Base-by-base conservation (phyloP, 129 eudicot species). In the Chrysanthemum lavandulifolium region DNA sequence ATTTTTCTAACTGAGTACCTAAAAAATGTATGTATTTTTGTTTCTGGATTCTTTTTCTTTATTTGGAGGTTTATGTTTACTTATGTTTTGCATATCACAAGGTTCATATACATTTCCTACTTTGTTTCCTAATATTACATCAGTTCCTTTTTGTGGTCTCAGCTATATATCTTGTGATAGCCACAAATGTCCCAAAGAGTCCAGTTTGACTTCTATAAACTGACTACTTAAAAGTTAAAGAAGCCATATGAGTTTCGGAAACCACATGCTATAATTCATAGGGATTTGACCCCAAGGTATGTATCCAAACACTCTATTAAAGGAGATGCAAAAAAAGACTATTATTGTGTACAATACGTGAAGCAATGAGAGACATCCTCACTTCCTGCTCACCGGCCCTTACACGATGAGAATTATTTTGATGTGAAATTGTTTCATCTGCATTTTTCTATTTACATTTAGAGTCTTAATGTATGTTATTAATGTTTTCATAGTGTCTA, bases 271-370 rank as follows among this genome's bases (percentile, higher is more conserved):
- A 86, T 90, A 15, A 82, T 89, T 66, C 92, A 87, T 51, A 80
- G 96, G 56, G 93, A 90, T 85, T 82, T 90, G 79, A 88, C 88
- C 67, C 96, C 96, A 67, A 87, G 93, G 96, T 87, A 75, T 0
- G 56, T 50, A 68, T 60, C 33, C 6, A 19, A 9, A 55, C 60
- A 55, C 12, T 29, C 2, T 8, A 21, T 25, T 72, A 16, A 12
- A 16, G 0, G 15, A 3, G 11, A 61, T 47, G 67, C 76, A 21
- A 19, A 19, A 19, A 19, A 19, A 0, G 21, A 19, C 21, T 19
- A 19, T 19, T 19, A 19, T 19, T 19, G 21, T 19, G 21, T 19
- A 19, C 21, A 19, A 19, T 19, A 19, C 21, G 0, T 19, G 21
- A 19, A 19, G 21, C 21, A 19, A 19, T 19, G 21, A 19, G 21